These are phyloP conservation scores for Cutaneotrichosporon sp. DNA, from an alignment of 1,284 basidiomycete genomes.

Conservation along the genomic window DNA sequence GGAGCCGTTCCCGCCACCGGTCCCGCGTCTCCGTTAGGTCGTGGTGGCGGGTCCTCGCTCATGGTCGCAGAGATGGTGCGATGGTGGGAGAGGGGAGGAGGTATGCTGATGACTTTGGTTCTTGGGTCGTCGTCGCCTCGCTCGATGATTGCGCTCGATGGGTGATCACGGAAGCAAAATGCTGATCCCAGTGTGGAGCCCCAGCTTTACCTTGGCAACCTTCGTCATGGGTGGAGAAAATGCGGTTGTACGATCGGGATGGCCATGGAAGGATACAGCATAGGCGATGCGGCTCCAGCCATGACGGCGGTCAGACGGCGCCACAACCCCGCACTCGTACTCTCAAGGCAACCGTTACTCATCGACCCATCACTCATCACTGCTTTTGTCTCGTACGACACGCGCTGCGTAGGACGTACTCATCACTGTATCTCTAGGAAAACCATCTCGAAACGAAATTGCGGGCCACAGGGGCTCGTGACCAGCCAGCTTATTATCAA, in stretches of 20 bases:
- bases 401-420: too few species aligned
- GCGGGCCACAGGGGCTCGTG: too few species aligned
- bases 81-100: background rate
- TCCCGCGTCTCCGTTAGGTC: background rate
- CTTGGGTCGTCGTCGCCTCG: constrained; percentile 1
- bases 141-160: background rate
- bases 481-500: too few species aligned
- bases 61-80: background rate
- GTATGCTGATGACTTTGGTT: background rate
- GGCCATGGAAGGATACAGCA: background rate
- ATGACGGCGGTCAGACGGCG: too few species aligned
- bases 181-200: background rate
- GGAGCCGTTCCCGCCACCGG: background rate
- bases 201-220: background rate
- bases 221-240: too few species aligned
- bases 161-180: background rate
- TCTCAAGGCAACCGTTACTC: too few species aligned
- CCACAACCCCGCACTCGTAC: too few species aligned
- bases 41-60: constrained; percentile 3
- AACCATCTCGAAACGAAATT: too few species aligned
- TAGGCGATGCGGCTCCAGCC: background rate
- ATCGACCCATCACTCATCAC: too few species aligned
- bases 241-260: background rate
- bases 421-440: too few species aligned
- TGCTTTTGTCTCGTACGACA: too few species aligned